Conservation (phyloP, 371 early-diverging fungal genomes). For the Apophysomyces trapeziformis region DNA sequence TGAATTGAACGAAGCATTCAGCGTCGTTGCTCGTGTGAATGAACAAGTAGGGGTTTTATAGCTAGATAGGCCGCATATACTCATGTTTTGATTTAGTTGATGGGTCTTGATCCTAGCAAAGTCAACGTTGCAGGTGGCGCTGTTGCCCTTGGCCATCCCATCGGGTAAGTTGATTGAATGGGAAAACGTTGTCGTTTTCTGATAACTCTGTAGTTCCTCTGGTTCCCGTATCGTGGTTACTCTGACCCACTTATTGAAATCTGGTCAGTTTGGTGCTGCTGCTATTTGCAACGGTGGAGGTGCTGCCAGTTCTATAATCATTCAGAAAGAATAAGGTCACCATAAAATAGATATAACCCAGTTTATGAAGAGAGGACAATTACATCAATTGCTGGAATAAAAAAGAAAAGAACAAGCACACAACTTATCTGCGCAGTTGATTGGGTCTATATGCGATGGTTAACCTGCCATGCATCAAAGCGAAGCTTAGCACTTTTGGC, state of each 20-base stretch:
- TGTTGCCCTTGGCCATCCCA: slow-evolving; percentile 93
- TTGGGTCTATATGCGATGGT: too few species aligned
- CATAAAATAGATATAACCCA: not conserved
- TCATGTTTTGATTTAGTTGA: slow-evolving; percentile 47
- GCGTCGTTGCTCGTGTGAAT: slow-evolving; percentile 89
- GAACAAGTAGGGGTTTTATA: slow-evolving; percentile 43
- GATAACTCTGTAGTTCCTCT: slow-evolving; percentile 57
- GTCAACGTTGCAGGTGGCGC: slow-evolving; percentile 93
- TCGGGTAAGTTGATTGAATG: slow-evolving; percentile 63
- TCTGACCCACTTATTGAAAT: slow-evolving; percentile 77
- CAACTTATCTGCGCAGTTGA: too few species aligned
- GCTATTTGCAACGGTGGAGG: slow-evolving; percentile 95
- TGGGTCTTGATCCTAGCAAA: slow-evolving; percentile 74
- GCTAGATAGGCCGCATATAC: not conserved
- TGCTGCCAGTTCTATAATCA: slow-evolving; percentile 84
- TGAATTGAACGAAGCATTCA: slow-evolving; percentile 97
- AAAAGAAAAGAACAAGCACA: too few species aligned
- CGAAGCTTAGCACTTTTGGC: too few species aligned
- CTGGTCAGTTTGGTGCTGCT: slow-evolving; percentile 84
- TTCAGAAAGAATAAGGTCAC: slow-evolving; percentile 65
- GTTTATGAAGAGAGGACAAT: too few species aligned
- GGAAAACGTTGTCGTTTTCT: not conserved
- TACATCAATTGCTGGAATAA: too few species aligned
- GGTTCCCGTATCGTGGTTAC: slow-evolving; percentile 92
- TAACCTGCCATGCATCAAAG: too few species aligned